A percentile compares a stretch with the other conserved stretches of the same genome.
phyloP scores from a whole-genome alignment of 257 asterid species.

The Leptodermis oblonga region DNA sequence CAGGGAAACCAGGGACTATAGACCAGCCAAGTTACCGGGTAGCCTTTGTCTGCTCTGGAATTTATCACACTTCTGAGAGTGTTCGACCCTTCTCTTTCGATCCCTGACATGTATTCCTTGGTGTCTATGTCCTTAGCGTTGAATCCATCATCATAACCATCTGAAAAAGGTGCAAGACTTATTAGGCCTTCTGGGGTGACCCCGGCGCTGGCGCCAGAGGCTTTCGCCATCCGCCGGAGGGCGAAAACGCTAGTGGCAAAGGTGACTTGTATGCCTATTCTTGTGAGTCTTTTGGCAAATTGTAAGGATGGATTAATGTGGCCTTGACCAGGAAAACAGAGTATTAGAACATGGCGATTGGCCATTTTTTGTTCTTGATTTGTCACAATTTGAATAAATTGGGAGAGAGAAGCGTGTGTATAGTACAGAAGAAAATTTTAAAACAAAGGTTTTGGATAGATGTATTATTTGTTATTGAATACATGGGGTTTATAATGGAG shows the following conservation, averaged over 20 bases:
- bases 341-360: constrained; percentile 21
- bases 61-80: constrained; percentile 19
- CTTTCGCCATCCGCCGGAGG: constrained; percentile 9
- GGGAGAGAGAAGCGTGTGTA: no score
- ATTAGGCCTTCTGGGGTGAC: constrained; percentile 15
- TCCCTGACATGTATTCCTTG: constrained; percentile 14
- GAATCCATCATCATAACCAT: constrained; percentile 26
- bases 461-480: no score
- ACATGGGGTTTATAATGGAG: not conserved
- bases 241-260: constrained; percentile 20
- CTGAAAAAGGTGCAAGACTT: constrained; percentile 20
- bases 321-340: constrained; percentile 32
- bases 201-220: not conserved
- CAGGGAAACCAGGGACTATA: constrained; percentile 30
- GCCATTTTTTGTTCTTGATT: not conserved
- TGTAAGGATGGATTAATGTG: constrained; percentile 32
- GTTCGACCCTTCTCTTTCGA: constrained; percentile 20
- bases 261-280: constrained; percentile 23
- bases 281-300: constrained; percentile 23
- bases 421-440: no score
- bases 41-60: constrained; percentile 13
- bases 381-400: no score
- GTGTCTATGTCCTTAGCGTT: not conserved
- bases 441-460: no score
- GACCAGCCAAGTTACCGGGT: constrained; percentile 24